Conservation (phyloP, 2,329 filamentous ascomycete genomes). For the Cercospora canescens region DNA sequence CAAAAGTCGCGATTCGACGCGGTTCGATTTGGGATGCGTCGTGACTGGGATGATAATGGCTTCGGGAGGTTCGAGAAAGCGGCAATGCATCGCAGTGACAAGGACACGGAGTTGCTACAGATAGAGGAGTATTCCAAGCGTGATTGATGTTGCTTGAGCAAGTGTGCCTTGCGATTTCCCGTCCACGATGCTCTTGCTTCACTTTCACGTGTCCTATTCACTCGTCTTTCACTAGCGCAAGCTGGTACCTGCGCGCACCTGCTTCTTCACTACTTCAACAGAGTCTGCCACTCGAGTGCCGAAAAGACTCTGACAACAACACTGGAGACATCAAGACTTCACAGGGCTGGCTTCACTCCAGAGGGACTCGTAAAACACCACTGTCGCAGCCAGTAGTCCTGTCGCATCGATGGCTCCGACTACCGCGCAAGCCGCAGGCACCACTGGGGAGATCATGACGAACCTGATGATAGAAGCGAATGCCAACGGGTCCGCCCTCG, state of each 20-base stretch:
- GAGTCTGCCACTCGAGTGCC: background rate
- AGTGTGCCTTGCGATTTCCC: background rate
- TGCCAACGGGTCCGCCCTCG: too few relatives aligned
- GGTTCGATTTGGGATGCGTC: slow-evolving; percentile 11
- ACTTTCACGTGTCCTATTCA: background rate
- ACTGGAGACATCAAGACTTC: background rate
- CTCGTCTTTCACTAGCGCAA: background rate
- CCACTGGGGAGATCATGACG: too few relatives aligned
- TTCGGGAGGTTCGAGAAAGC: background rate
- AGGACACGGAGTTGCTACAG: background rate
- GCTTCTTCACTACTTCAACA: background rate
- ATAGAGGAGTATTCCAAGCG: background rate
- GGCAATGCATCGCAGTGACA: background rate
- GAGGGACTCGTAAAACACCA: background rate
- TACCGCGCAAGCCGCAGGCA: too few relatives aligned
- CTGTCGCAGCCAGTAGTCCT: too few relatives aligned
- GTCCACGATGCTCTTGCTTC: background rate
- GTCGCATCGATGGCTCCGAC: too few relatives aligned
- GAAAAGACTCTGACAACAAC: background rate
- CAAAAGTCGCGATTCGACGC: background rate
- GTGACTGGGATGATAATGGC: background rate
- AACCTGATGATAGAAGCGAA: too few relatives aligned
- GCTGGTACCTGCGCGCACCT: background rate
- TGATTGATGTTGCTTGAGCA: background rate
- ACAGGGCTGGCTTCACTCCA: background rate